Conservation (phyloP, 768 basidiomycete species). For the Flagelloscypha sp. region DNA sequence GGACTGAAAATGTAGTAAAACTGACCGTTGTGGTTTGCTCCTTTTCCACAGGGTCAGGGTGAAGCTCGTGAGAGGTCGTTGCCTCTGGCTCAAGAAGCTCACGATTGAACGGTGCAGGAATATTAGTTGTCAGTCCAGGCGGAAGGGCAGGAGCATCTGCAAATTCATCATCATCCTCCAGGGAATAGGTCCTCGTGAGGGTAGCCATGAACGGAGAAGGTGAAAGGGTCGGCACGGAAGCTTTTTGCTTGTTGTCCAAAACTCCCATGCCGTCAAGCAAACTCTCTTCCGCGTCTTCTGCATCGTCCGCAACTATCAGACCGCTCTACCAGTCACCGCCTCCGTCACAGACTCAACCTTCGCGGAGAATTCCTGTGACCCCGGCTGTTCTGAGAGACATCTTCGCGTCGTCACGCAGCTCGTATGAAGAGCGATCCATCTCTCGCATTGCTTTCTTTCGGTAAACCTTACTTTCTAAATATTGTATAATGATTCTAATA, state of each 20-base stretch:
- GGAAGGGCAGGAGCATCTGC: no score
- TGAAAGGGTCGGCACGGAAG: no score
- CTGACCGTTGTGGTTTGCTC: constrained; percentile 8
- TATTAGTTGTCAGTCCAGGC: constrained; percentile 5
- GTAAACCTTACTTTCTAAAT: constrained; percentile 26
- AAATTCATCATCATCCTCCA: constrained; percentile 6
- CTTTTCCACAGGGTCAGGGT: constrained; percentile 8
- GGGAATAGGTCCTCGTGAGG: constrained; percentile 7
- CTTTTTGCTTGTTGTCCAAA: no score
- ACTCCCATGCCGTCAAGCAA: constrained; percentile 24
- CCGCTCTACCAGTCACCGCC: constrained; percentile 21
- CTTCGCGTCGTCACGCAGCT: constrained; percentile 77
- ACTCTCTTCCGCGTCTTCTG: constrained; percentile 44
- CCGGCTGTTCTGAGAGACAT: constrained; percentile 77
- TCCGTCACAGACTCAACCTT: constrained; percentile 33
- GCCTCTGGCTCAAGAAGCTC: constrained; percentile 8
- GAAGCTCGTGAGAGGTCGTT: constrained; percentile 8
- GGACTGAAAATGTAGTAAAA: neutral
- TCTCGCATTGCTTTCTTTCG: constrained; percentile 84
- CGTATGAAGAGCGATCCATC: constrained; percentile 74
- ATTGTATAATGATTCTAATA: constrained; percentile 1
- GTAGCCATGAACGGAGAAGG: constrained; percentile 14
- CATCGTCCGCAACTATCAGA: constrained; percentile 36
- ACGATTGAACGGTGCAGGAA: constrained; percentile 13
- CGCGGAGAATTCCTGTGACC: constrained; percentile 72